Base-by-base conservation (phyloP, 2,329 filamentous ascomycete species). In the Diaporthe sp. region DNA sequence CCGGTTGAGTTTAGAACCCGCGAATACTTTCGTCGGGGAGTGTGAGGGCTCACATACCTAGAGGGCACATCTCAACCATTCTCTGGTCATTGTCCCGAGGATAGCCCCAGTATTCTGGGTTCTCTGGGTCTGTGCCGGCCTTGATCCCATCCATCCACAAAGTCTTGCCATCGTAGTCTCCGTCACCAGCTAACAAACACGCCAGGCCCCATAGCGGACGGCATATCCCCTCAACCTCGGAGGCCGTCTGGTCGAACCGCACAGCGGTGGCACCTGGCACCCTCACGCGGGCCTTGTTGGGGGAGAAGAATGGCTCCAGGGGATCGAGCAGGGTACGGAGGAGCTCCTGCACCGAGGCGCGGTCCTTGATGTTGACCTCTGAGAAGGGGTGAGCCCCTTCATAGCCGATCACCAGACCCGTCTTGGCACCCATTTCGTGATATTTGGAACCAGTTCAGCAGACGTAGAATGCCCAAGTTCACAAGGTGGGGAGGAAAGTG, bases 31-130 rank as follows among this genome's bases (percentile, higher is more conserved):
- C 19, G 10, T 9, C 10, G 31, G 8, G 9, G 22, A 22, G 22
- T 49, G 9, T 9, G 17, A 4, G 37, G 72, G n/a, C 12, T 8
- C 22, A 10, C 81, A 76, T 82, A 87, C 87, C 94, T 75, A 96
- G 88, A 0, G 94, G 94, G 81, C 94, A 95, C 88, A 95, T 94
- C 82, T 96, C 94, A 3, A 96, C 94, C 94, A 96, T 96, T 37
- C 94, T 87, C 86, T 96, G 94, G 80, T 96, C 94, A 75, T 93
- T 92, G 80, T 95, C 93, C 78, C 92, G 88, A 78, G 94, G 93
- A 74, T 90, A 92, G 0, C 94, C 94, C 94, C 94, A 96, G 80
- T 92, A 96, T 83, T 95, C 94, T 0, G 90, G 87, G 75, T 86
- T 90, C 60, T 91, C 87, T 0, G 93, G 93, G 79, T 96, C 91